Base-by-base conservation (phyloP, 495 filamentous ascomycete genomes). In the Durotheca rogersii region DNA sequence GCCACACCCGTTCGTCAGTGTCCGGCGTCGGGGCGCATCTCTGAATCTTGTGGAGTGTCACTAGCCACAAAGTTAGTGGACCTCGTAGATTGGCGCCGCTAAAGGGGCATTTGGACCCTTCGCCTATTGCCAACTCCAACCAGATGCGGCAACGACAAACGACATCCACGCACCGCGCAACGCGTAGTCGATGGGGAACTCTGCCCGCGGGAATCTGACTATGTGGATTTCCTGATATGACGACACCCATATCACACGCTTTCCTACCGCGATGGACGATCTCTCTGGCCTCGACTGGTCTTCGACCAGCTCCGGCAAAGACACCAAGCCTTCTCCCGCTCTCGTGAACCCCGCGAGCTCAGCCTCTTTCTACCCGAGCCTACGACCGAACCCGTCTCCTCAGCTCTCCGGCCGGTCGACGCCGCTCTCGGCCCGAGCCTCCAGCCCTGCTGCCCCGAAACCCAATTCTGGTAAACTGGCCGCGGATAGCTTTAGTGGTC, bases 401-500 rank as follows among this genome's bases (percentile, higher is more conserved):
- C 61, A 72, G 68, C 48, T 66, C 60, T 87, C 85, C 19, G 84
- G 86, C 43, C 79, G 79, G 53, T 84, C 84, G 12, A 89, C 86
- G 6, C 86, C 87, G 3, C 67, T 85, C 18, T 80, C 82, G 20
- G 58, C 76, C 6, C 74, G 81, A 50, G 74, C 76, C 16, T 76
- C 78, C 43, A 70, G 75, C 9, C 71, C 70, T 56, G 65, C 65
- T 56, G 68, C 58, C 66, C 19, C 73, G 75, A 74, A 69, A 14
- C 75, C 82, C 0, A 81, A 83, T 56, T 59, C 80, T 3, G 62
- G 81, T 4, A 86, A 85, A 27, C 79, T 86, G 1, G 74, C 78
- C 4, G 78, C 78, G 42, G 92, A 96, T 65, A 94, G 87, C 73
- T 98, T 98, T 64, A 86, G 91, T 53, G 89, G 86, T 60, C 75